Evolutionary conservation across 345 rosid genomes (phyloP).

Genomic region (Hirschfeldia incana): DNA sequence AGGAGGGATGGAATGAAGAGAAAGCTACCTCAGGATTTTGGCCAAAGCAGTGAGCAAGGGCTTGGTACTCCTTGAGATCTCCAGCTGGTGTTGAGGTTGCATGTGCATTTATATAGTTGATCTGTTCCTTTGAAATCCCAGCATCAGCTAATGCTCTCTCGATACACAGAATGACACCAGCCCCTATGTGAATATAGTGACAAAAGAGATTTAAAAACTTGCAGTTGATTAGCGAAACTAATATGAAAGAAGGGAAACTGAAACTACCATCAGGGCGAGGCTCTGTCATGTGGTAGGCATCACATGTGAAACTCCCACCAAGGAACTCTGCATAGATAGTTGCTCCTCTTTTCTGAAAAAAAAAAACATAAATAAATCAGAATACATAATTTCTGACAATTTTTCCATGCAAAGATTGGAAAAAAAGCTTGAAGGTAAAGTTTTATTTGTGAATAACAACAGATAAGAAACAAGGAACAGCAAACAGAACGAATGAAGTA

Average conservation of each 20-base stretch:
- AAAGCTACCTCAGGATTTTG: slow-evolving; percentile 66
- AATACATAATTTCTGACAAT: neutral
- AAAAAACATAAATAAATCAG: neutral
- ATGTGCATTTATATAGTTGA: slow-evolving; percentile 92
- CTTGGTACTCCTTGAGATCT: slow-evolving; percentile 78
- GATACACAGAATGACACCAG: slow-evolving; percentile 79
- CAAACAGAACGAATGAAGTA: neutral
- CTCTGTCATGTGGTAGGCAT: slow-evolving; percentile 99
- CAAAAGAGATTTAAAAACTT: neutral
- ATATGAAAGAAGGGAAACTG: neutral
- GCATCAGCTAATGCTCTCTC: slow-evolving; percentile 81
- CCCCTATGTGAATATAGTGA: slow-evolving; percentile 46
- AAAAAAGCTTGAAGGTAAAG: slow-evolving; percentile 18
- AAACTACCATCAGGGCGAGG: slow-evolving; percentile 86
- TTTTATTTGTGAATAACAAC: neutral
- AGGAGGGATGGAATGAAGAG: neutral
- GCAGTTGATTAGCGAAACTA: neutral
- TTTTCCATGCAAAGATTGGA: neutral
- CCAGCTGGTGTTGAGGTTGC: slow-evolving; percentile 94
- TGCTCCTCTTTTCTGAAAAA: slow-evolving; percentile 77
- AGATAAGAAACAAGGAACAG: slow-evolving; percentile 4
- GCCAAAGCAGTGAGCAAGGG: slow-evolving; percentile 80
- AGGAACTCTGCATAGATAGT: slow-evolving; percentile 87
- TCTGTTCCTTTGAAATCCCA: slow-evolving; percentile 68
- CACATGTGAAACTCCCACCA: slow-evolving; percentile 94